phyloP scores from a whole-genome alignment of 305 asterid species.

The Fraxinus dipetala region DNA sequence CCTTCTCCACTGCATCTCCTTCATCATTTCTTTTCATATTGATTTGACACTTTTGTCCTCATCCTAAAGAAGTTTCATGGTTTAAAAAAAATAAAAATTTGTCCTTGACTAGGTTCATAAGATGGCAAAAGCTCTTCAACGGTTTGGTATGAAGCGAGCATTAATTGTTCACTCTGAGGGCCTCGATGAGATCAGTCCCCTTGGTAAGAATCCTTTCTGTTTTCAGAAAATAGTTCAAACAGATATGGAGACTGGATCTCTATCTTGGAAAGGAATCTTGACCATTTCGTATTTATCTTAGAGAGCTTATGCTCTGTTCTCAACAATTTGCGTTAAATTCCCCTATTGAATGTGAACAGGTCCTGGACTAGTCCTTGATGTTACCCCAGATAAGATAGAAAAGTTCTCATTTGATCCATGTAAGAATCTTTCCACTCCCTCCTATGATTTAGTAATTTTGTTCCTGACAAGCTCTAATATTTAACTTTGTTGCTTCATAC shows the following conservation, averaged over 20 bases:
- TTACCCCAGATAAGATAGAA: conserved; percentile 49
- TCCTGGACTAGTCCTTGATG: conserved; percentile 48
- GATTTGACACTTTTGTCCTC: not conserved
- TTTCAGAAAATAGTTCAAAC: not conserved
- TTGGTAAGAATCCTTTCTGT: conserved; percentile 34
- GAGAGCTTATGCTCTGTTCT: conserved; percentile 5
- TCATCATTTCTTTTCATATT: not conserved
- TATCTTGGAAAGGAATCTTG: not conserved
- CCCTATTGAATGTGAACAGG: conserved; percentile 34
- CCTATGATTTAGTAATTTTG: not conserved
- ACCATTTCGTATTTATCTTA: not conserved
- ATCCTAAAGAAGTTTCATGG: not conserved
- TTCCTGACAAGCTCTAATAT: not conserved
- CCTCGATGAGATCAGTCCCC: conserved; percentile 65
- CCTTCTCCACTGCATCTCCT: not conserved
- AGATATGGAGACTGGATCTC: not conserved
- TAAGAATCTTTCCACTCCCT: conserved; percentile 29
- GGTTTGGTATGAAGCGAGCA: conserved; percentile 58
- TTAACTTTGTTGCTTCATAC: not conserved
- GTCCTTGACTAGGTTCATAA: conserved; percentile 38
- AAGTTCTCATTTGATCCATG: conserved; percentile 50
- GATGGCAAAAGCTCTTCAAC: conserved; percentile 60
- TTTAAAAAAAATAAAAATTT: not conserved
- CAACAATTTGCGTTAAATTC: not conserved
- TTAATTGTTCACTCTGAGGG: conserved; percentile 62